Conservation (phyloP, 352 stramenopile species). For the Pythium apleroticum region DNA sequence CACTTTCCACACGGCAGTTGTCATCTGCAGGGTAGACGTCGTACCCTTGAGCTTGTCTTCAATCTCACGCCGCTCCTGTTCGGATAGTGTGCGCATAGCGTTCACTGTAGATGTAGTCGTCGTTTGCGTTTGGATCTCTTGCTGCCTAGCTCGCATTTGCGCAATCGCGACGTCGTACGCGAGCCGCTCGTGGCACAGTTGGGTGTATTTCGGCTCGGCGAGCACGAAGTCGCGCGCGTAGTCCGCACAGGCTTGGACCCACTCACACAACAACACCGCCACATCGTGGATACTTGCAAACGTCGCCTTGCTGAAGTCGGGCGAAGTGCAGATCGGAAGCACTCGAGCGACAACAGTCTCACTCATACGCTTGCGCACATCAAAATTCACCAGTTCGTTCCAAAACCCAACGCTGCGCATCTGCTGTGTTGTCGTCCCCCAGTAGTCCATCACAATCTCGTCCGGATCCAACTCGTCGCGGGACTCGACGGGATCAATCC, state of each 20-base stretch:
- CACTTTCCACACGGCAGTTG: conserved; percentile 52
- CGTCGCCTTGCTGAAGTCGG: conserved; percentile 59
- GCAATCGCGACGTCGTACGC: conserved; percentile 39
- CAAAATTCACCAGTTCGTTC: conserved; percentile 42
- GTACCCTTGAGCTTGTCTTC: conserved; percentile 56
- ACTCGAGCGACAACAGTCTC: conserved; percentile 57
- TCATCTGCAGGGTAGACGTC: conserved; percentile 53
- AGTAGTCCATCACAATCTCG: conserved; percentile 78
- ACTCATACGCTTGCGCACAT: conserved; percentile 37
- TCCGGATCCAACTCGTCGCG: conserved; percentile 70
- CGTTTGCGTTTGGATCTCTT: conserved; percentile 42
- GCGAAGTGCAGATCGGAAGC: conserved; percentile 54
- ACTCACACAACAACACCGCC: conserved; percentile 59
- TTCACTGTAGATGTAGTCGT: conserved; percentile 36
- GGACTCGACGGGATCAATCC: conserved; percentile 53
- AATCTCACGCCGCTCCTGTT: conserved; percentile 47
- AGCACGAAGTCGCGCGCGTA: conserved; percentile 56
- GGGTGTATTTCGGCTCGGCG: conserved; percentile 50
- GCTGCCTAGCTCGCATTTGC: conserved; percentile 32
- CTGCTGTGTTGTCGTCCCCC: conserved; percentile 37
- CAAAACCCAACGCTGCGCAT: conserved; percentile 51
- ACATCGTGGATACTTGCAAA: conserved; percentile 53
- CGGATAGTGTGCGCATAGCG: conserved; percentile 41
- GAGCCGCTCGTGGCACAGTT: conserved; percentile 49
- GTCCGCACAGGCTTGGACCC: conserved; percentile 50